These are phyloP conservation scores for Graphiopsis chlorocephala DNA, from an alignment of 2,329 filamentous ascomycete genomes.

Conservation along the genomic window DNA sequence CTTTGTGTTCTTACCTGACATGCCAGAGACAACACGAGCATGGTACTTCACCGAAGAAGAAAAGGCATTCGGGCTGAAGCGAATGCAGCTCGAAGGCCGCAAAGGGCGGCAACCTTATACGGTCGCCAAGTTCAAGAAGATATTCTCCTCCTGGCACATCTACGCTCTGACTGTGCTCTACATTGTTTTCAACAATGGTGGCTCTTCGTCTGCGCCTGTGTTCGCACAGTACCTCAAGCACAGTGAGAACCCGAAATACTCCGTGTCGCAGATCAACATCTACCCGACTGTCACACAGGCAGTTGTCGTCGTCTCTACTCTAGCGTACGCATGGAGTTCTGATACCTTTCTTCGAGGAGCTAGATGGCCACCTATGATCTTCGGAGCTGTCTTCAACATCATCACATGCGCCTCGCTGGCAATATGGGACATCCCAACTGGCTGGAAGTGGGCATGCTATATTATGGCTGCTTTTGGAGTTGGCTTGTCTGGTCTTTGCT, in stretches of 20 bases:
- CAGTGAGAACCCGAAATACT: slow-evolving; percentile 41
- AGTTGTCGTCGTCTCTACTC: slow-evolving; percentile 57
- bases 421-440: slow-evolving; percentile 31
- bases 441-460: slow-evolving; percentile 35
- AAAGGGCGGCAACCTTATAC: slow-evolving; percentile 43
- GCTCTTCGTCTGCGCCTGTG: slow-evolving; percentile 51
- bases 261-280: slow-evolving; percentile 55
- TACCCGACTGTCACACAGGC: slow-evolving; percentile 51
- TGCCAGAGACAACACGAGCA: neutral
- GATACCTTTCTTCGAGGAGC: slow-evolving; percentile 57
- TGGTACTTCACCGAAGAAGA: slow-evolving; percentile 10
- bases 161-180: slow-evolving; percentile 59
- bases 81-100: slow-evolving; percentile 52
- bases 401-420: slow-evolving; percentile 53
- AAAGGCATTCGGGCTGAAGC: slow-evolving; percentile 43
- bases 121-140: slow-evolving; percentile 45
- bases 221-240: slow-evolving; percentile 50
- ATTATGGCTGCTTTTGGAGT: slow-evolving; percentile 30
- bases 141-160: slow-evolving; percentile 64
- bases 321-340: slow-evolving; percentile 65
- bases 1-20: slow-evolving; percentile 6
- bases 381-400: slow-evolving; percentile 48
- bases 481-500: slow-evolving; percentile 32
- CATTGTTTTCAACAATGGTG: slow-evolving; percentile 63
- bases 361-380: slow-evolving; percentile 55